Evolutionary conservation across 129 eudicot species (phyloP).

Genomic region (Cynara cardunculus): DNA sequence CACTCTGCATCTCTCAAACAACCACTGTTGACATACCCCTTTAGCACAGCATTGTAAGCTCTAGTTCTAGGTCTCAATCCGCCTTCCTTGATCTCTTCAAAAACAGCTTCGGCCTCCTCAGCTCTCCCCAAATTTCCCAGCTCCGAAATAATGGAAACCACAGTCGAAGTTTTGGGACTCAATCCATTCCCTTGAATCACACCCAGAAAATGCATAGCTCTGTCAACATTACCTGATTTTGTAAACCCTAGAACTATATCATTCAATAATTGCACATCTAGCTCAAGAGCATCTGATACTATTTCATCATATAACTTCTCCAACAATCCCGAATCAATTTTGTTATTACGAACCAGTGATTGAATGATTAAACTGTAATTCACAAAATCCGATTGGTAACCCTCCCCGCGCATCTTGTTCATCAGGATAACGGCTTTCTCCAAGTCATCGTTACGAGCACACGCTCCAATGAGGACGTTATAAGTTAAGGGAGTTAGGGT

Average conservation of each 20-base stretch:
- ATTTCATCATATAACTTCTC: conserved; percentile 59
- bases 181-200: conserved; percentile 81
- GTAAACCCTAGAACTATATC: conserved; percentile 72
- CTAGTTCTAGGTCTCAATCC: conserved; percentile 81
- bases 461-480: conserved; percentile 81
- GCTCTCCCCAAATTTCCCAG: conserved; percentile 74
- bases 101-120: conserved; percentile 91
- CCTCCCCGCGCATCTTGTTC: conserved; percentile 75
- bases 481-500: conserved; percentile 76
- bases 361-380: conserved; percentile 79
- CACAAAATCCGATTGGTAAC: conserved; percentile 66
- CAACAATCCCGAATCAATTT: conserved; percentile 46
- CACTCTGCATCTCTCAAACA: conserved; percentile 76
- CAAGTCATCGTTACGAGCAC: conserved; percentile 79
- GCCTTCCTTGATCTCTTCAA: conserved; percentile 88
- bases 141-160: conserved; percentile 57
- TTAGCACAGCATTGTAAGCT: conserved; percentile 89
- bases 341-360: conserved; percentile 49
- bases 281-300: conserved; percentile 57
- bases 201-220: conserved; percentile 60
- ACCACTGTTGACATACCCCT: conserved; percentile 70
- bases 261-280: conserved; percentile 73
- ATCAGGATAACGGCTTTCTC: conserved; percentile 78
- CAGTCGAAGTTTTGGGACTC: conserved; percentile 67
- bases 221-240: conserved; percentile 59